Percentiles rank a stretch among this genome's conserved stretches.
Evolutionary conservation across 2,329 filamentous ascomycete genomes (phyloP).

Genomic region (Colletotrichum tabaci): DNA sequence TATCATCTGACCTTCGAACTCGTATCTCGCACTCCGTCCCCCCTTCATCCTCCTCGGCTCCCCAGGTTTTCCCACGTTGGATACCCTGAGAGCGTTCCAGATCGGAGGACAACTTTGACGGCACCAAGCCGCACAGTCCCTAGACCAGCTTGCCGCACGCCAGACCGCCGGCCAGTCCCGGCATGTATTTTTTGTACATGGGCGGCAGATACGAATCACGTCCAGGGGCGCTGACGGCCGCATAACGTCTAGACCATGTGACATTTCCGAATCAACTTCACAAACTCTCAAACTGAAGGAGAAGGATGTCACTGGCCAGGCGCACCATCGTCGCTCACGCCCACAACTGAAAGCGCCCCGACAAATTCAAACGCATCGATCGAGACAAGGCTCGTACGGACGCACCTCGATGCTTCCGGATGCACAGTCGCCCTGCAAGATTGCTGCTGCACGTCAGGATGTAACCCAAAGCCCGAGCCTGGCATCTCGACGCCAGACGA

Average conservation of each 20-base stretch:
- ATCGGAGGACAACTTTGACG: conserved; percentile 2
- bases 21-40: conserved; percentile 13
- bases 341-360: background rate
- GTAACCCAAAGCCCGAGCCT: conserved; percentile 14
- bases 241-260: conserved; percentile 29
- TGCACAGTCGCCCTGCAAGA: conserved; percentile 20
- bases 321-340: background rate
- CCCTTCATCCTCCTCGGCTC: background rate
- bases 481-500: conserved; percentile 30
- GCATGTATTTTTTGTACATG: conserved; percentile 2
- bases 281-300: background rate
- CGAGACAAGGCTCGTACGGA: conserved; percentile 18
- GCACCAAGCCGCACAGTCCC: conserved; percentile 19
- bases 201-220: conserved; percentile 12
- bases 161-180: conserved; percentile 3
- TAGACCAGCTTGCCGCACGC: background rate
- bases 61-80: conserved; percentile 16
- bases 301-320: background rate
- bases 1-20: conserved; percentile 19
- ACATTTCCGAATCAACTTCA: conserved; percentile 15
- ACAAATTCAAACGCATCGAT: conserved; percentile 1
- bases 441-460: conserved; percentile 34
- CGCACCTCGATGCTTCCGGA: conserved; percentile 29
- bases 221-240: conserved; percentile 11
- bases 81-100: conserved; percentile 5